Evolutionary conservation across 2,329 filamentous ascomycete species (phyloP), one percentile per base, ranked within the genome.

Genomic region (Cryphonectria radicalis): DNA sequence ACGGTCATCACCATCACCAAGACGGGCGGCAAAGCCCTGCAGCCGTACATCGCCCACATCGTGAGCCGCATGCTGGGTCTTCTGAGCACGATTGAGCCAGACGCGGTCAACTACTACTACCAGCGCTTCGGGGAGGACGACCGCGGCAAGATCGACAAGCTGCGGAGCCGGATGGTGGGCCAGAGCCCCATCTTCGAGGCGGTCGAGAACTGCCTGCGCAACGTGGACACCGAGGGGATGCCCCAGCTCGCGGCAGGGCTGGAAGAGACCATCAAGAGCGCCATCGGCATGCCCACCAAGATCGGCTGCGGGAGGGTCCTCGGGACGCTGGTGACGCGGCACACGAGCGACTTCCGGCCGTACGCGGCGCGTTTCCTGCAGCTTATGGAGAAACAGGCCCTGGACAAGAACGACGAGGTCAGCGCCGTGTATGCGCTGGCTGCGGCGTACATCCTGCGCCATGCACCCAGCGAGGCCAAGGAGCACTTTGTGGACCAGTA

Each of bases 361-460:
- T 90, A 95, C 76, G 91, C 93, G 17, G 89, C 93, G 73, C 85
- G 87, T 11, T 94, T 98, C 76, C 84, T 98, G 66, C 91, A 91
- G 74, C 79, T 94, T 13, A 87, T 97, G 74, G 90, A 94, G 76
- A 95, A 93, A 79, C 89, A 95, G 71, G 89, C 95, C 0, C 87
- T 97, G 66, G 96, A 99, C 79, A 91, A 92, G 74, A 99, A 99
- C 77, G 94, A 98, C 76, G 96, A 97, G 25, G 95, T 98, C 70
- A 95, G 92, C 77, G 92, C 93, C 73, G 93, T 93, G 2, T 99
- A 98, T 79, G 95, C 95, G 28, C 91, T 90, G 68, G 91, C 95
- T 3, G 89, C 94, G 32, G 96, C 95, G 0, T 98, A 98, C 79
- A 85, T 98, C 69, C 87, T 96, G 75, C 89, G 90, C 42, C 82